Base-by-base conservation (phyloP, 257 asterid genomes). In the Thymus mandschuricus region DNA sequence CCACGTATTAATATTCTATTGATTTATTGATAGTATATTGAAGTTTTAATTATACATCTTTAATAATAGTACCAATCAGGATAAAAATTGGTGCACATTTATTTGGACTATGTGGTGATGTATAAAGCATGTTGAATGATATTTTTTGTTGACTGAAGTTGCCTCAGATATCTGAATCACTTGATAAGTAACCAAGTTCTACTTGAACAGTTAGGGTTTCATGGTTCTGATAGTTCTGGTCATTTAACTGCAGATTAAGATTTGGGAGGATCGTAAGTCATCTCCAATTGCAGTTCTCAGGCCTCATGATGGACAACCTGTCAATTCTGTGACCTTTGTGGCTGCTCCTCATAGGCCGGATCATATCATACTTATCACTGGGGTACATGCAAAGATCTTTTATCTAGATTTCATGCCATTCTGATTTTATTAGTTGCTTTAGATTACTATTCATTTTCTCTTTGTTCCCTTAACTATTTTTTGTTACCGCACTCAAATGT, bases 271-370 rank as follows among this genome's bases (percentile, higher is more conserved):
- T 75, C 87, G 96, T 46, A 92, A 92, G 75, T 71, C 85, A 44
- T 73, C 15, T 44, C 99, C 99, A 13, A 88, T 88, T 66, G 99
- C 98, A 65, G 97, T 95, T 74, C 83, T 90, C 75, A 87, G 86
- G 82, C 98, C 98, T 64, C 91, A 92, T 80, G 97, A 90, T 67
- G 92, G 97, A 27, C 97, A 79, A n/a, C 98, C 99, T 72, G 96
- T 95, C 80, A 88, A 78, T 83, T 95, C 99, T 38, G 99, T 81
- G 72, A 92, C 96, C n/a, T 95, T 95, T 79, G 83, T 92, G 85
- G 83, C 92, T 76, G 85, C 98, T 75, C 96, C 97, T 58, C 71
- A 88, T 73, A 87, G 82, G 34, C 99, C 99, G 1, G 98, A 92
- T 70, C 98, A 95, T 78, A 92, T 92, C 81, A 76, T 92, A 85